Base-by-base conservation (phyloP, 306 rosid genomes). In the Arachis hypogaea region DNA sequence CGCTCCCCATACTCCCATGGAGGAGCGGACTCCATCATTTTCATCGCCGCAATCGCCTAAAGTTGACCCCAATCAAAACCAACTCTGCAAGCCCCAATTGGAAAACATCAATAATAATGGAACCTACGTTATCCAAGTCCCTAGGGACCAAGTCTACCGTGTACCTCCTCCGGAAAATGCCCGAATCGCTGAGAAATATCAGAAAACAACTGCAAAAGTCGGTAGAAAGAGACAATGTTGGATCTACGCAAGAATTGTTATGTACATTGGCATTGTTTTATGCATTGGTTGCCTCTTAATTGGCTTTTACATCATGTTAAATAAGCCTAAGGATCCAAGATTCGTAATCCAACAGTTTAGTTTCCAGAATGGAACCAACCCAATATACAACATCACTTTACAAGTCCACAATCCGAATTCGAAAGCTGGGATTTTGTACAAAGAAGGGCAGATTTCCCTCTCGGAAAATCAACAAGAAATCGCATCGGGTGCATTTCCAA, bases 141-240 rank as follows among this genome's bases (percentile, higher is more conserved):
- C 90, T 11, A 85, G 80, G 43, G 86, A 88, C 59, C 88, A 85
- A 72, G 73, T 85, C 79, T 85, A 83, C 58, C 84, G 82, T 2
- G 62, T 82, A 5, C 88, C 90, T 0, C 81, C 86, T 0, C 84
- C 87, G 0, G 84, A 83, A 71, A 82, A 88, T 8, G 82, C 89
- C 46, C 4, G 14, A 7, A 49, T 88, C 9, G 79, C 80, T 9
- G 57, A 83, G 7, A 67, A 77, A 33, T 78, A 66, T 36, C 69
- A 40, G 0, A 46, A 66, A 55, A 50, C 69, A 0, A 5, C 33
- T 0, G 3, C 3, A 29, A 46, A 4, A n/a, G 43, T 4, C 5
- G n/a, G 3, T 5, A 71, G 7, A 11, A 28, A 14, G 22, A 56
- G 1, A 45, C 59, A 4, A 0, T 71, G 45, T 7, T 7, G 79